These are phyloP conservation scores for Tetraselmis striata DNA, from an alignment of 139 green algal genomes.

Conservation along the genomic window DNA sequence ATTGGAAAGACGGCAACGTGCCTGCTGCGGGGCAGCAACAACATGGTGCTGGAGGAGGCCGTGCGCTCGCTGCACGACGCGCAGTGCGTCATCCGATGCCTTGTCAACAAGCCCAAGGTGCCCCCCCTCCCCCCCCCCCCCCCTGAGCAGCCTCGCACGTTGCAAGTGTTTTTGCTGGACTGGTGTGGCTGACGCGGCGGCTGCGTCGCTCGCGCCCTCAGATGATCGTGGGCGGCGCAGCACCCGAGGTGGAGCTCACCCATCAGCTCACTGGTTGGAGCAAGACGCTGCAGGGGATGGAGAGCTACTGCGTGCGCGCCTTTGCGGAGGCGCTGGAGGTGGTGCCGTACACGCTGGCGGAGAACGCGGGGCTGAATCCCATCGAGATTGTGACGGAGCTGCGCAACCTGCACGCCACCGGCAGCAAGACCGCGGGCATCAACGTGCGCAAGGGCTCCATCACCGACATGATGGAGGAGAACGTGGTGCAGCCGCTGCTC, in stretches of 20 bases:
- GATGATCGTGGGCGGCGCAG: constrained; percentile 86
- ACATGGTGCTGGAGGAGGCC: constrained; percentile 86
- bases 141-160: too few species aligned
- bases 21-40: constrained; percentile 93
- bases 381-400: constrained; percentile 98
- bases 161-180: too few species aligned
- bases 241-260: constrained; percentile 87
- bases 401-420: constrained; percentile 77
- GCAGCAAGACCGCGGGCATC: constrained; percentile 58
- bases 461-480: constrained; percentile 93
- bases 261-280: constrained; percentile 76
- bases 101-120: constrained; percentile 92
- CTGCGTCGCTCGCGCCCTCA: too few species aligned
- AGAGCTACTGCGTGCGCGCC: constrained; percentile 79
- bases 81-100: constrained; percentile 85
- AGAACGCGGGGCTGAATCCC: constrained; percentile 96
- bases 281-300: constrained; percentile 90
- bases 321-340: constrained; percentile 97
- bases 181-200: too few species aligned
- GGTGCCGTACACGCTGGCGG: constrained; percentile 95
- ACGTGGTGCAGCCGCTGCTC: constrained; percentile 93
- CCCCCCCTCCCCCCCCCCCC: too few species aligned
- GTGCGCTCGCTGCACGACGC: constrained; percentile 91
- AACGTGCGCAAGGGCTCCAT: constrained; percentile 78
- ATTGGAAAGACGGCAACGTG: constrained; percentile 85